Evolutionary conservation across 441 rosid species (phyloP).

Genomic region (Codiaeum variegatum): DNA sequence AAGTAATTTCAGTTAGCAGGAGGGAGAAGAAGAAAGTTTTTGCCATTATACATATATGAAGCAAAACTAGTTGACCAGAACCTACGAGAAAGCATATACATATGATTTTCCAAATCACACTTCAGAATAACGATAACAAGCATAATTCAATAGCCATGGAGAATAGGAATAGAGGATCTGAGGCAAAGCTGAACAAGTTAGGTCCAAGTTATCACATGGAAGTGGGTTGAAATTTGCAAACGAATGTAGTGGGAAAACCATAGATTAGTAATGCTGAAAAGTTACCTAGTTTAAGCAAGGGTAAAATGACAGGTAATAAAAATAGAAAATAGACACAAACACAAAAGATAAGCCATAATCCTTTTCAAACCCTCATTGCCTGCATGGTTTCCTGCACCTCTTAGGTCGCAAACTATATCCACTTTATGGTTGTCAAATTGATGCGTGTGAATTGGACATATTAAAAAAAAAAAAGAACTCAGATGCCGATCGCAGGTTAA

Average conservation of each 20-base stretch:
- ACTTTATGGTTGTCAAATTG: background rate
- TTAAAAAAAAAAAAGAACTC: background rate
- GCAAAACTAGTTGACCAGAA: background rate
- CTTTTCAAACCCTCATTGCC: background rate
- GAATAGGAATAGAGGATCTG: background rate
- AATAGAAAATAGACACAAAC: background rate
- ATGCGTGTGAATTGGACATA: background rate
- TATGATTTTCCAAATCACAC: background rate
- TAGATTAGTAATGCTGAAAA: background rate
- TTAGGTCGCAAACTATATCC: background rate
- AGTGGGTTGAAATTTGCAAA: background rate
- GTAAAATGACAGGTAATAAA: background rate
- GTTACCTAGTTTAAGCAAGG: background rate
- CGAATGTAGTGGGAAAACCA: background rate
- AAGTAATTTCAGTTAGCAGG: slow-evolving; percentile 18
- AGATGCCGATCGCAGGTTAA: background rate
- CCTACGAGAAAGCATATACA: background rate
- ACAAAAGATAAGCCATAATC: background rate
- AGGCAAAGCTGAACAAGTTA: background rate
- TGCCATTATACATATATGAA: background rate
- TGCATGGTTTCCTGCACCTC: background rate
- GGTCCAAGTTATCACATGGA: background rate
- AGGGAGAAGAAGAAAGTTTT: background rate
- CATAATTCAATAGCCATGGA: background rate
- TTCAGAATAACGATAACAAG: background rate